Evolutionary conservation across 352 stramenopile genomes (phyloP), one percentile per base, ranked within the genome.

Genomic region (Plasmopara muralis): DNA sequence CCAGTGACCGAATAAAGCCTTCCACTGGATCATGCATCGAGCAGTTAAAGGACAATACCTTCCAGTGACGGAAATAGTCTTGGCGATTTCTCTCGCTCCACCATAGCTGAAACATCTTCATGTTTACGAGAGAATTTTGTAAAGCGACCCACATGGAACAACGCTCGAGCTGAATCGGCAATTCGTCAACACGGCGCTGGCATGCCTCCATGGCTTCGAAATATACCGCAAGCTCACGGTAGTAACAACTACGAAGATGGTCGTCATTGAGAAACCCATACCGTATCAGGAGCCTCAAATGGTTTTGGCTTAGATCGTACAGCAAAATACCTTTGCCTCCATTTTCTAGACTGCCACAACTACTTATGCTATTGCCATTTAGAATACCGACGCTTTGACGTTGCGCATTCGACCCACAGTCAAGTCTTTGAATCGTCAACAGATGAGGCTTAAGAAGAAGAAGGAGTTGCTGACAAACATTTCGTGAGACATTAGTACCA

Each of bases 61-160:
- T 25, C 20, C 20, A 25, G 20, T 25, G 20, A 25, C 20, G 20
- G 3, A 25, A 25, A 57, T 87, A 84, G 39, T 88, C 79, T 47
- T 90, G 74, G 6, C 80, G 75, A 53, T 93, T 93, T 46, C 79
- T 75, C 50, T 80, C 74, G 51, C 60, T 68, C 83, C 83, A 90
- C 83, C 83, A 93, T 28, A 90, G 62, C 50, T 87, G 83, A 48
- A 90, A 93, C 80, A 91, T 89, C 50, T 83, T 82, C 52, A 93
- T 89, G 47, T 91, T 82, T n/a, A 89, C 78, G 6, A 93, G 73
- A 16, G 70, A 57, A 15, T 47, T 73, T 48, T 90, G 78, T 9
- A 93, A 67, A 9, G 78, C 66, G 13, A 58, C 54, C 83, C 83
- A 93, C 58, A 83, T 60, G 3, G 53, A 56, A 15, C 83, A 93